phyloP scores from a whole-genome alignment of 2,329 filamentous ascomycete genomes.

The Lachnellula willkommii region DNA sequence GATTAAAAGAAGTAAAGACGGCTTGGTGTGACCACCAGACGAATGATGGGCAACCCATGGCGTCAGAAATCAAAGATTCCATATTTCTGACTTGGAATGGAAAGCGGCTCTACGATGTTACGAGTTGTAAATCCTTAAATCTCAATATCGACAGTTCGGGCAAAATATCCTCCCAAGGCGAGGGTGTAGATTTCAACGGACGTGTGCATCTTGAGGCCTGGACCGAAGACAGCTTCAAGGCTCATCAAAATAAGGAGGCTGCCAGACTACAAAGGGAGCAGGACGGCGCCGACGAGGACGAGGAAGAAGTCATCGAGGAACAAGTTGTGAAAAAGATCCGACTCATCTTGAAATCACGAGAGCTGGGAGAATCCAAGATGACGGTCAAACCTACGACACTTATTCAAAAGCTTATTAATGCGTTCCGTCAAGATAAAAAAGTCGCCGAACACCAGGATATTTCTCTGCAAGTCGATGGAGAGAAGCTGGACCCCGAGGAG shows the following conservation, averaged over 20 bases:
- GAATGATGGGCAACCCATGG: slow-evolving; percentile 37
- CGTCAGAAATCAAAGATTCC: slow-evolving; percentile 40
- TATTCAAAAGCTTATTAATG: slow-evolving; percentile 56
- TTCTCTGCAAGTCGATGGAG: slow-evolving; percentile 69
- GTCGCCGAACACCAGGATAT: slow-evolving; percentile 50
- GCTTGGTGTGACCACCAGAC: slow-evolving; percentile 64
- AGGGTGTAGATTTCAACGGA: slow-evolving; percentile 45
- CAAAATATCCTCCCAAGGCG: slow-evolving; percentile 24
- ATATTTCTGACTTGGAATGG: slow-evolving; percentile 78
- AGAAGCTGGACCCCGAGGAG: slow-evolving; percentile 55
- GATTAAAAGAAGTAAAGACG: slow-evolving; percentile 59
- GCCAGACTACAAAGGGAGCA: slow-evolving; percentile 8
- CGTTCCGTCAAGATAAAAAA: slow-evolving; percentile 52
- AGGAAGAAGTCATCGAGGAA: slow-evolving; percentile 7
- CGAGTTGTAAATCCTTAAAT: slow-evolving; percentile 64
- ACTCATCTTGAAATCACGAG: slow-evolving; percentile 50
- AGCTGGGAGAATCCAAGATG: slow-evolving; percentile 45
- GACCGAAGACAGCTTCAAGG: slow-evolving; percentile 58
- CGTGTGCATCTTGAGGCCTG: slow-evolving; percentile 73
- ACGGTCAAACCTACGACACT: slow-evolving; percentile 50
- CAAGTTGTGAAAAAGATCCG: slow-evolving; percentile 38
- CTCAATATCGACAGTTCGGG: slow-evolving; percentile 43
- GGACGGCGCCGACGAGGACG: slow-evolving; percentile 22
- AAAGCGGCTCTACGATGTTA: slow-evolving; percentile 67
- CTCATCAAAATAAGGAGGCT: slow-evolving; percentile 21